These are phyloP conservation scores for Boletus sp. DNA, from an alignment of 768 basidiomycete genomes.

Conservation along the genomic window DNA sequence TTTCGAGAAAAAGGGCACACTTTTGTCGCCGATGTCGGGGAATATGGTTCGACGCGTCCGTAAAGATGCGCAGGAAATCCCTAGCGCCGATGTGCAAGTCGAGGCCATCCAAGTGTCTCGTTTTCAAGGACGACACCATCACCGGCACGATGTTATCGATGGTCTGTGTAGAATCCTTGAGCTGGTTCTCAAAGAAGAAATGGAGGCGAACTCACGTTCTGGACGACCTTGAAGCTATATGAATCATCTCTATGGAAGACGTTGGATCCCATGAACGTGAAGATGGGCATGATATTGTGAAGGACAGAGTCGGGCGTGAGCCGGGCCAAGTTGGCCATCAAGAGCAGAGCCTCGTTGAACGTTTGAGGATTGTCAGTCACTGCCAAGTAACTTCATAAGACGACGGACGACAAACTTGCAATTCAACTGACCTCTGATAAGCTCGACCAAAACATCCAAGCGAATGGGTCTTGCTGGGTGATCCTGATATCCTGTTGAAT, in stretches of 20 bases:
- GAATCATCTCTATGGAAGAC: conserved; percentile 95
- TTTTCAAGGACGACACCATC: conserved; percentile 77
- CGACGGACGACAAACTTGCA: background rate
- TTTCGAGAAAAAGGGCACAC: conserved; percentile 43
- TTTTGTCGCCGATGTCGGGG: conserved; percentile 90
- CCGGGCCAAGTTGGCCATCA: conserved; percentile 81
- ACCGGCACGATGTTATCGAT: conserved; percentile 93
- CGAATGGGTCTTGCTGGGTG: conserved; percentile 60
- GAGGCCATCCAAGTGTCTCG: conserved; percentile 49
- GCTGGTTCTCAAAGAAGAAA: background rate
- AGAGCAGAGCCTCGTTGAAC: conserved; percentile 86
- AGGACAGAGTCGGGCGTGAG: conserved; percentile 89
- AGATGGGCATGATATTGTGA: conserved; percentile 96
- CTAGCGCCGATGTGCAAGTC: conserved; percentile 67
- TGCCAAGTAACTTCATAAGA: conserved; percentile 28
- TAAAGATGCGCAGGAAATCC: conserved; percentile 88
- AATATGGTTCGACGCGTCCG: conserved; percentile 88
- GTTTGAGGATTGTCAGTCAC: conserved; percentile 92
- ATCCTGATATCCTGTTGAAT: conserved; percentile 40
- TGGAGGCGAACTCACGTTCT: conserved; percentile 55
- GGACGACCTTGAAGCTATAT: conserved; percentile 93
- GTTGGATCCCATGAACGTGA: conserved; percentile 99
- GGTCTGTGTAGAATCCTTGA: conserved; percentile 50
- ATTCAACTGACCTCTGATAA: conserved; percentile 63
- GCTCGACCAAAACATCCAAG: conserved; percentile 82